phyloP scores from a whole-genome alignment of 2,329 filamentous ascomycete genomes.

The Cordyceps javanica region DNA sequence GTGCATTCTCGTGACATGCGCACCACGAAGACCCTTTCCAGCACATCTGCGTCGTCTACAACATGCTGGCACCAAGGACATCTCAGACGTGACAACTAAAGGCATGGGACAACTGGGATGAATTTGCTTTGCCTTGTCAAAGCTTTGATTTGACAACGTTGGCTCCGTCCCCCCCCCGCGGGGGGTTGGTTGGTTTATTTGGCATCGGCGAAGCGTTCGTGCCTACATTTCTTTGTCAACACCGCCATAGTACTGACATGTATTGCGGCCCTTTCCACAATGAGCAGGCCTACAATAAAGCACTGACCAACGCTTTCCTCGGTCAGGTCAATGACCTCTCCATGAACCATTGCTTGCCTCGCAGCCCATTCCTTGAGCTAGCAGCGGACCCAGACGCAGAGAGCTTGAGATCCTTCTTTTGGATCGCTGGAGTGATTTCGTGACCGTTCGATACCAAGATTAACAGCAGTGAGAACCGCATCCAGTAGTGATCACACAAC shows the following conservation, averaged over 20 bases:
- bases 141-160: neutral
- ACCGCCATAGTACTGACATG: neutral
- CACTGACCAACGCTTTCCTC: neutral
- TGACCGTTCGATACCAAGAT: neutral
- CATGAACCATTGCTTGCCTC: neutral
- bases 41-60: neutral
- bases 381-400: neutral
- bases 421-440: neutral
- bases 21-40: neutral
- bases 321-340: neutral
- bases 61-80: neutral
- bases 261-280: neutral
- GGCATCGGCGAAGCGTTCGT: neutral
- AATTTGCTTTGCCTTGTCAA: neutral
- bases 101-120: neutral
- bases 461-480: neutral
- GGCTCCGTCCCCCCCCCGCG: neutral
- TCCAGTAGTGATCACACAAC: slow-evolving; percentile 3
- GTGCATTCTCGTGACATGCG: neutral
- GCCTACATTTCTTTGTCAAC: neutral
- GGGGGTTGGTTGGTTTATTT: neutral
- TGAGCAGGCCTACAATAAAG: neutral
- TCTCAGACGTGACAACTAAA: neutral
- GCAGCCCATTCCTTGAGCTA: neutral
- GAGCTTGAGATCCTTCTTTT: neutral